phyloP scores from a whole-genome alignment of 1,284 basidiomycete species.

The Heterobasidion parviporum region DNA sequence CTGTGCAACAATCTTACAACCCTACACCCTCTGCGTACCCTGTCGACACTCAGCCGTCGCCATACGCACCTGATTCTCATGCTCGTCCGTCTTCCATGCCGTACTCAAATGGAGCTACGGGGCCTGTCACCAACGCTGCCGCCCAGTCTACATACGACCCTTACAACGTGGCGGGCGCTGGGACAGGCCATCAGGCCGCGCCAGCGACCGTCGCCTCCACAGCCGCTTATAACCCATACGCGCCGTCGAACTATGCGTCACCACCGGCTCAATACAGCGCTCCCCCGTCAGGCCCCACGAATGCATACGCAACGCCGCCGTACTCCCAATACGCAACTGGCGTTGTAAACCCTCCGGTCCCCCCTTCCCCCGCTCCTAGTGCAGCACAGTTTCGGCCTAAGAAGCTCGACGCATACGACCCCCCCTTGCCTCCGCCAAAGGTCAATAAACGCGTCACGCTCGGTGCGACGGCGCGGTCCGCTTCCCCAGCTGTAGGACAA shows the following conservation, averaged over 20 bases:
- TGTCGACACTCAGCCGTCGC: background rate
- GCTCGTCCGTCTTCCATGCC: background rate
- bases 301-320: background rate
- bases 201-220: conserved; percentile 9
- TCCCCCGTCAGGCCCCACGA: background rate
- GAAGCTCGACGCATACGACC: conserved; percentile 70
- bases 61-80: background rate
- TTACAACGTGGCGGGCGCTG: conserved; percentile 14
- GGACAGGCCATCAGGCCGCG: conserved; percentile 2
- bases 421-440: conserved; percentile 57
- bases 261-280: background rate
- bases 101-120: background rate
- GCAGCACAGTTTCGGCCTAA: conserved; percentile 46
- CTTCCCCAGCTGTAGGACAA: conserved; percentile 18
- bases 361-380: conserved; percentile 27
- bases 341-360: conserved; percentile 5
- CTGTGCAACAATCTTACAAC: background rate
- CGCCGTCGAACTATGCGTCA: background rate
- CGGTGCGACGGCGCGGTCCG: conserved; percentile 17
- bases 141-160: conserved; percentile 14
- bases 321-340: background rate
- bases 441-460: conserved; percentile 29
- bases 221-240: background rate
- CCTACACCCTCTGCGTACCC: background rate
- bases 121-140: background rate